Conservation (phyloP, 2,329 filamentous ascomycete species). For the Beauveria caledonica region DNA sequence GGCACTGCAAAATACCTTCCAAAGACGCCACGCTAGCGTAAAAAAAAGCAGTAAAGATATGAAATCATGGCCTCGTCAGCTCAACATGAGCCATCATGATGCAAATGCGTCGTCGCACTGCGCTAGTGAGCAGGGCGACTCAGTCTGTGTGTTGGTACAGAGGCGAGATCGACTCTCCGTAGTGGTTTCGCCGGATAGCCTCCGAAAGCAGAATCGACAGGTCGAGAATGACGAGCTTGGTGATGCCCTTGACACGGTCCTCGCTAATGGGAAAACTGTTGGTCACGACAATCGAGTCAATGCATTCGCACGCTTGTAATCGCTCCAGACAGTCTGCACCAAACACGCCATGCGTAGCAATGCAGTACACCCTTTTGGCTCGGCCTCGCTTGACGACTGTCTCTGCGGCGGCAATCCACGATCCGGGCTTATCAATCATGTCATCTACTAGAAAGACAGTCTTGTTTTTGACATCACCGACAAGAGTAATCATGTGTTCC, state of each 20-base stretch:
- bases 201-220: slow-evolving; percentile 82
- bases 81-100: slow-evolving; percentile 12
- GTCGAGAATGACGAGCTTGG: slow-evolving; percentile 84
- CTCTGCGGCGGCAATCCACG: slow-evolving; percentile 96
- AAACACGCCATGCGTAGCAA: slow-evolving; percentile 94
- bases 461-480: slow-evolving; percentile 82
- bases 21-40: slow-evolving; percentile 30
- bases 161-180: slow-evolving; percentile 73
- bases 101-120: slow-evolving; percentile 12
- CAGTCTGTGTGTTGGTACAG: slow-evolving; percentile 62
- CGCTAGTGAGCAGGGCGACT: slow-evolving; percentile 14
- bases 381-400: slow-evolving; percentile 88
- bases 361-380: slow-evolving; percentile 92
- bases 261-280: slow-evolving; percentile 91
- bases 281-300: slow-evolving; percentile 88
- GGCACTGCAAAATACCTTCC: slow-evolving; percentile 12
- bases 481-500: slow-evolving; percentile 95
- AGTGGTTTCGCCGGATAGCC: slow-evolving; percentile 91
- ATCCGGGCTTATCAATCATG: slow-evolving; percentile 96
- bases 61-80: slow-evolving; percentile 9
- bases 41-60: slow-evolving; percentile 12
- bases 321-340: slow-evolving; percentile 83
- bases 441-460: slow-evolving; percentile 95
- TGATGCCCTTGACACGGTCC: slow-evolving; percentile 59
- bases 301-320: slow-evolving; percentile 86